Evolutionary conservation across 768 basidiomycete species (phyloP), one percentile per base, ranked within the genome.

Genomic region (Phlebiopsis flavidoalba): DNA sequence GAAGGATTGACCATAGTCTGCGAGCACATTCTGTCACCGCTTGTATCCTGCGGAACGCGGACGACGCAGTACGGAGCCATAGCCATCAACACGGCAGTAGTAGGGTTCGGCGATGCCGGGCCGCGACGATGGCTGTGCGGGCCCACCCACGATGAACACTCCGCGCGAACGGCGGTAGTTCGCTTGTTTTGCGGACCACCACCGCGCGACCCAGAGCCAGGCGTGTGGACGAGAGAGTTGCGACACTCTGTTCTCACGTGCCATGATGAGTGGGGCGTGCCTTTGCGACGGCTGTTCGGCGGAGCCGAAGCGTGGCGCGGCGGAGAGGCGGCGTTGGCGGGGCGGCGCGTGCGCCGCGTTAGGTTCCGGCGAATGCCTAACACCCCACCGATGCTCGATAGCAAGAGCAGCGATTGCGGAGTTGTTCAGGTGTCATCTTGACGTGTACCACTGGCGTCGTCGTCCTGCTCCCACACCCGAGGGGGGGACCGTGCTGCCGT

Each of bases 1-100:
- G 70, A 98, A 82, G 0, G 88, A 83, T 67, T 94, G 93, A 26
- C 87, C 83, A 68, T 98, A 98, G 64, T 85, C 81, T 0, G 78
- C 77, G 15, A 93, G 73, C 8, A 93, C 86, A n/a, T 85, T 83
- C 59, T 90, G 86, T n/a, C 17, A 93, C 84, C 0, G 83, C 78
- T n/a, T 85, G 80, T n/a, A 45, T 78, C 70, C 0, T 79, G 79
- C 7, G 78, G 62, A n/a, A n/a, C n/a, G n/a, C n/a, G 2, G 79
- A 74, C 33, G 77, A 74, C 3, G 73, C 69, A 0, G 78, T n/a
- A 74, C 15, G 84, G 86, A 7, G 90, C 86, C 51, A 85, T 81
- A 83, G 89, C 91, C 69, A 94, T 84, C 8, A n/a, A n/a, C n/a
- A 80, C 88, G 1, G 90, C 83, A n/a, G 79, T 86, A 4, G 88